Evolutionary conservation across 2,329 filamentous ascomycete species (phyloP).

Genomic region (Trichoderma citrinoviride): DNA sequence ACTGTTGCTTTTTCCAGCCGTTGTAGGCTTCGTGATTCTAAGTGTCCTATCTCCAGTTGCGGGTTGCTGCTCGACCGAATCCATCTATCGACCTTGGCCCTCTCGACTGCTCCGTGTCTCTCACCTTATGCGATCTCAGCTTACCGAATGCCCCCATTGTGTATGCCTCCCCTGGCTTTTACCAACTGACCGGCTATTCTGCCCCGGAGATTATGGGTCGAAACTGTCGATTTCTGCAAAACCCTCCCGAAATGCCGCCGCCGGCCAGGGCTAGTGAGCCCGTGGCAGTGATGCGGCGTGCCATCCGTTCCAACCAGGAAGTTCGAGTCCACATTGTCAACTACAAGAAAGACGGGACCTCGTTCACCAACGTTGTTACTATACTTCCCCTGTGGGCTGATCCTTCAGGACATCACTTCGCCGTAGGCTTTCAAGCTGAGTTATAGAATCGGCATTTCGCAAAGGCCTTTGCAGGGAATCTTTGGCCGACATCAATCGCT

Average conservation of each 20-base stretch:
- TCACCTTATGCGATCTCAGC: conserved; percentile 76
- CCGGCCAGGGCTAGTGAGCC: conserved; percentile 39
- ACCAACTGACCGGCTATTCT: conserved; percentile 74
- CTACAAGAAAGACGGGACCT: conserved; percentile 75
- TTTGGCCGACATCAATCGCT: too few relatives aligned
- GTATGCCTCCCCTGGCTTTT: conserved; percentile 80
- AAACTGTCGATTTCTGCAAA: conserved; percentile 84
- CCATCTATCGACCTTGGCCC: conserved; percentile 77
- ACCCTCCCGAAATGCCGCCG: conserved; percentile 54
- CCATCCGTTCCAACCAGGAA: conserved; percentile 46
- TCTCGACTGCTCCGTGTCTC: conserved; percentile 79
- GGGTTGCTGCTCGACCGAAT: conserved; percentile 67
- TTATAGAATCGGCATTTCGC: conserved; percentile 31
- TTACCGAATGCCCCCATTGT: conserved; percentile 75
- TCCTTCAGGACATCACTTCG: conserved; percentile 63
- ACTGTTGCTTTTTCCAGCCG: not conserved
- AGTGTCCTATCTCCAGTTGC: conserved; percentile 39
- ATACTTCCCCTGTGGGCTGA: conserved; percentile 78
- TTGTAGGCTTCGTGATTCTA: not conserved
- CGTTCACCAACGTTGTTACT: conserved; percentile 79
- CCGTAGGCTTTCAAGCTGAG: conserved; percentile 79
- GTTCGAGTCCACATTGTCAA: conserved; percentile 63
- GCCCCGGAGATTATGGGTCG: conserved; percentile 70
- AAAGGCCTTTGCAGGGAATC: too few relatives aligned
- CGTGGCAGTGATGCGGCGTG: conserved; percentile 52